Evolutionary conservation across 495 filamentous ascomycete genomes (phyloP), one percentile per base, ranked within the genome.

Genomic region (Schizothecium vesticola): DNA sequence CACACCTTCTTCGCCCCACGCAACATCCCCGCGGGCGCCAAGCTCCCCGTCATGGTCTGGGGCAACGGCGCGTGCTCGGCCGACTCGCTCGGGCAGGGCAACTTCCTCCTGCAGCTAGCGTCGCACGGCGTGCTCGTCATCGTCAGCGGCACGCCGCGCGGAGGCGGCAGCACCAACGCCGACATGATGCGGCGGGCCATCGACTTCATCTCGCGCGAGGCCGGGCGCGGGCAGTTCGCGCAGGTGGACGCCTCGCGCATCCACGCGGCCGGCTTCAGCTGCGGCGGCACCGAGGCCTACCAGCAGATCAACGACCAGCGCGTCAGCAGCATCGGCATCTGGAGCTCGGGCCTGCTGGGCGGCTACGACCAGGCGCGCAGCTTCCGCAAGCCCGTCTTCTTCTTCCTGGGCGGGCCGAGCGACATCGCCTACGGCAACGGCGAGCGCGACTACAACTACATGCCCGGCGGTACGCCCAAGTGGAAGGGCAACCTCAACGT

Each of bases 31-130:
- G 13, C 76, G 9, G 25, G 33, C n/a, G 9, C 57, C 63, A 68
- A 74, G 51, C 59, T 82, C 56, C 69, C 64, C 29, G 62, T 79
- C 67, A 60, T 80, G 63, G 60, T 80, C 64, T 79, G 77, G 76
- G 77, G 76, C 57, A 76, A 79, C 68, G 77, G 77, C 66, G 76
- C 60, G 57, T 79, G 77, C 74, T 64, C 59, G 21, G 69, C 71
- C 67, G 62, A 75, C 61, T 71, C 70, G 25, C 66, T 67, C 11
- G 36, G 24, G 58, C 60, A 64, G 1, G 60, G 13, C 13, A 16
- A 56, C 28, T 68, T 76, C 33, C 72, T 79, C 16, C 64, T 62
- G 21, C 60, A 78, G 21, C 25, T 77, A 21, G 73, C 75, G 26
- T 73, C 74, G 19, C 67, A 77, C 68, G 76, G 77, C 56, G 57